A percentile compares a stretch with the other conserved stretches of the same genome.
Conservation (phyloP, 139 green algal species). For the Trebouxia sp. region DNA sequence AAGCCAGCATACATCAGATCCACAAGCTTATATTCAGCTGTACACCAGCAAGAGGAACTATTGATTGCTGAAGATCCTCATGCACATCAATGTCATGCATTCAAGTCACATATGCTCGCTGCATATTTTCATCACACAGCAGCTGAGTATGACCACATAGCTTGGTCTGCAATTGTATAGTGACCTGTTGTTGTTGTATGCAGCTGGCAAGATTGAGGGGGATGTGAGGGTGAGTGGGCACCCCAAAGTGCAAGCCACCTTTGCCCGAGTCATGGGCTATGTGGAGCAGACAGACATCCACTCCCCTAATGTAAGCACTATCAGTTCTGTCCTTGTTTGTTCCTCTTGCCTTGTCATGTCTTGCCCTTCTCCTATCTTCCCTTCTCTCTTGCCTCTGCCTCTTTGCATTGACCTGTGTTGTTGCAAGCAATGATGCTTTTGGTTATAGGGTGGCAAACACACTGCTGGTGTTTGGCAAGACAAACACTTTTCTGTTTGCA, state of each 20-base stretch:
- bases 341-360: not conserved
- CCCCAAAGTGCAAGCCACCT: slow-evolving; percentile 61
- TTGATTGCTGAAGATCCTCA: no score
- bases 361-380: no score
- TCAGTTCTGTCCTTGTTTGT: not conserved
- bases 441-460: no score
- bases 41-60: no score
- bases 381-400: no score
- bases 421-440: no score
- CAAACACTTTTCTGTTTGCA: no score
- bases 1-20: not conserved
- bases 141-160: not conserved
- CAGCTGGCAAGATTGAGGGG: slow-evolving; percentile 46
- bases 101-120: no score
- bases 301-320: slow-evolving; percentile 33
- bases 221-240: slow-evolving; percentile 62
- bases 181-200: not conserved
- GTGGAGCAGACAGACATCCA: slow-evolving; percentile 55
- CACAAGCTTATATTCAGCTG: not conserved
- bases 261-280: slow-evolving; percentile 53
- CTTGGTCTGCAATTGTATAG: not conserved
- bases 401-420: no score
- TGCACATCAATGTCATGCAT: no score
- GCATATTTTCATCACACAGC: no score
- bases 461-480: no score